Conservation (phyloP, 768 basidiomycete genomes). For the Boletus patriciae region DNA sequence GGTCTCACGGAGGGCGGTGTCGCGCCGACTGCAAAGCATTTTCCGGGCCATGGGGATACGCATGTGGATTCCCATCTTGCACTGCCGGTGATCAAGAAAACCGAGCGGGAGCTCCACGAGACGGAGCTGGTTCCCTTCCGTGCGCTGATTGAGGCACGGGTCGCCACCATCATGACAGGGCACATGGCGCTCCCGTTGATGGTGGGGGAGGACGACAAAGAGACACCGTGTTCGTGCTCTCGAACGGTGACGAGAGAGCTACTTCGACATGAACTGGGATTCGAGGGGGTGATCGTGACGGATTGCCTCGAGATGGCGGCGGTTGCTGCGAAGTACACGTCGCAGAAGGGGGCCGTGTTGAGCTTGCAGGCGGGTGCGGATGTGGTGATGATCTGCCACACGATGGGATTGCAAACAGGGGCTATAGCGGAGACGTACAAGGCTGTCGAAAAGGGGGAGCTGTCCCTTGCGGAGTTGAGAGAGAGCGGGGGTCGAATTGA, state of each 20-base stretch:
- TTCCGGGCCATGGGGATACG: constrained; percentile 75
- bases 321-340: constrained; percentile 45
- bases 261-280: constrained; percentile 51
- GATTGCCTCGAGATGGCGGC: constrained; percentile 81
- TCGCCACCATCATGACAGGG: constrained; percentile 69
- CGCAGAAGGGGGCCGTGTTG: constrained; percentile 47
- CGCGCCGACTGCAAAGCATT: constrained; percentile 67
- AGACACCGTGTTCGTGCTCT: constrained; percentile 62
- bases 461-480: constrained; percentile 41
- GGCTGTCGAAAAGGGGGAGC: constrained; percentile 46
- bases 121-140: constrained; percentile 63
- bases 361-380: constrained; percentile 66
- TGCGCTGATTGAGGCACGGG: constrained; percentile 38
- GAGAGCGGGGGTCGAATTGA: constrained; percentile 48
- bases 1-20: constrained; percentile 52
- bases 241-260: constrained; percentile 50
- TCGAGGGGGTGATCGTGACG: constrained; percentile 62
- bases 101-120: constrained; percentile 38
- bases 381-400: constrained; percentile 75
- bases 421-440: constrained; percentile 53
- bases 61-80: constrained; percentile 69
- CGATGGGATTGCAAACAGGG: constrained; percentile 49
- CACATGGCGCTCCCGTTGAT: constrained; percentile 69
- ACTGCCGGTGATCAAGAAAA: constrained; percentile 60
- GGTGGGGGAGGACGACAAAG: constrained; percentile 40